Conservation (phyloP, 1,284 basidiomycete species). For the Cryptococcus depauperatus region DNA sequence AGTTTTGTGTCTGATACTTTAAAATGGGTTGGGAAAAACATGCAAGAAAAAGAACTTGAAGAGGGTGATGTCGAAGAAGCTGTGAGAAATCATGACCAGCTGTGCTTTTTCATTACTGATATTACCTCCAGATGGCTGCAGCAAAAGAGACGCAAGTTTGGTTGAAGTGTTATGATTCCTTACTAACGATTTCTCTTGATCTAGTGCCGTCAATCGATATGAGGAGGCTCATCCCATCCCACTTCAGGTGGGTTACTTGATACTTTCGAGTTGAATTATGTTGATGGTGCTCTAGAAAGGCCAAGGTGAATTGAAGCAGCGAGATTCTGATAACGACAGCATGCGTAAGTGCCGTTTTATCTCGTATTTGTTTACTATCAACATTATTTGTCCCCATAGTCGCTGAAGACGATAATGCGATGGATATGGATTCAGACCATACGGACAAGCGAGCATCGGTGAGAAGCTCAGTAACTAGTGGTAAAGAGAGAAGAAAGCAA, state of each 20-base stretch:
- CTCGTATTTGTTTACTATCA: not conserved
- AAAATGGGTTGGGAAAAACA: slow-evolving; percentile 49
- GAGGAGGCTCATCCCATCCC: slow-evolving; percentile 8
- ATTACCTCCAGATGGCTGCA: slow-evolving; percentile 55
- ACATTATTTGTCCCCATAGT: not conserved
- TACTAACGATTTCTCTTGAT: not conserved
- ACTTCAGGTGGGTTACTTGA: slow-evolving; percentile 12
- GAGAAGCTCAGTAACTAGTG: not conserved
- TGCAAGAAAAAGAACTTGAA: slow-evolving; percentile 53
- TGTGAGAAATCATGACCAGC: slow-evolving; percentile 38
- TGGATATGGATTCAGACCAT: slow-evolving; percentile 42
- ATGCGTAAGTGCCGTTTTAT: slow-evolving; percentile 54
- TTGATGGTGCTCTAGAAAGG: slow-evolving; percentile 15
- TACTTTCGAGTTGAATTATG: not conserved
- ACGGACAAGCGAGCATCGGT: slow-evolving; percentile 42
- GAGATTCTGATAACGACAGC: slow-evolving; percentile 61
- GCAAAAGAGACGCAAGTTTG: slow-evolving; percentile 64
- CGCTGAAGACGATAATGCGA: slow-evolving; percentile 31
- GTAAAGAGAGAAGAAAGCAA: not conserved
- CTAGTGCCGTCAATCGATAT: slow-evolving; percentile 23
- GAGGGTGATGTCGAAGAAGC: slow-evolving; percentile 65
- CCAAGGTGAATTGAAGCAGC: slow-evolving; percentile 52
- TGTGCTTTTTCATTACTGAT: slow-evolving; percentile 1
- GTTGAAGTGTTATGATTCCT: slow-evolving; percentile 2
- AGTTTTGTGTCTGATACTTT: slow-evolving; percentile 65